A percentile compares a stretch with the other conserved stretches of the same genome.
Conservation (phyloP, 2,329 filamentous ascomycete genomes). For the Aspergillus neotritici region DNA sequence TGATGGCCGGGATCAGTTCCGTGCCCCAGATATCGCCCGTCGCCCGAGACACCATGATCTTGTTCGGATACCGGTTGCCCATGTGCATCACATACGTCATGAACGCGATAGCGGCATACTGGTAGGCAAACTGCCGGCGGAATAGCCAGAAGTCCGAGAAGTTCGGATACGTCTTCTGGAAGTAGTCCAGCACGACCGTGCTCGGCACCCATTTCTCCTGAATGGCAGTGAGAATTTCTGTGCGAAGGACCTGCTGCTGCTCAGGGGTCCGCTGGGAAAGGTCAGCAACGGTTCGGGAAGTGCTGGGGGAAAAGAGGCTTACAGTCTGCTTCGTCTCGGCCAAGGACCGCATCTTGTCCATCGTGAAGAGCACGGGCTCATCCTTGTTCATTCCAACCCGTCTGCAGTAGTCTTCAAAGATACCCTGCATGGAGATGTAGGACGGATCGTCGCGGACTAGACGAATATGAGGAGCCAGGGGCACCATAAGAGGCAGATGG, state of each 20-base stretch:
- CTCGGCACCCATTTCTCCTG: slow-evolving; percentile 89
- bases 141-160: slow-evolving; percentile 98
- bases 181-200: slow-evolving; percentile 78
- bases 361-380: slow-evolving; percentile 87
- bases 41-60: slow-evolving; percentile 81
- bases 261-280: slow-evolving; percentile 49
- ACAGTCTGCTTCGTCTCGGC: slow-evolving; percentile 60
- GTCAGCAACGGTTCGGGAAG: slow-evolving; percentile 22
- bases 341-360: slow-evolving; percentile 82
- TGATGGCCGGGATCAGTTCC: slow-evolving; percentile 88
- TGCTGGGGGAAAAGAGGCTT: slow-evolving; percentile 16
- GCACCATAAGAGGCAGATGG: slow-evolving; percentile 91
- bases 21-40: slow-evolving; percentile 95
- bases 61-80: slow-evolving; percentile 90
- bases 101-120: slow-evolving; percentile 89
- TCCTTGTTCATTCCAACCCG: slow-evolving; percentile 85
- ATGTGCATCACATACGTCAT: slow-evolving; percentile 99
- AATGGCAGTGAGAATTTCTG: slow-evolving; percentile 92
- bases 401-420: slow-evolving; percentile 95
- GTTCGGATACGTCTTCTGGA: slow-evolving; percentile 78
- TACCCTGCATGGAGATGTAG: slow-evolving; percentile 87
- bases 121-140: slow-evolving; percentile 93
- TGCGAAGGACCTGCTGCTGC: slow-evolving; percentile 64
- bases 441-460: slow-evolving; percentile 94
- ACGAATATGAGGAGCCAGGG: slow-evolving; percentile 86